Evolutionary conservation across 805 yeast species (phyloP), one percentile per base, ranked within the genome.

Genomic region (Yueomyces sinensis): DNA sequence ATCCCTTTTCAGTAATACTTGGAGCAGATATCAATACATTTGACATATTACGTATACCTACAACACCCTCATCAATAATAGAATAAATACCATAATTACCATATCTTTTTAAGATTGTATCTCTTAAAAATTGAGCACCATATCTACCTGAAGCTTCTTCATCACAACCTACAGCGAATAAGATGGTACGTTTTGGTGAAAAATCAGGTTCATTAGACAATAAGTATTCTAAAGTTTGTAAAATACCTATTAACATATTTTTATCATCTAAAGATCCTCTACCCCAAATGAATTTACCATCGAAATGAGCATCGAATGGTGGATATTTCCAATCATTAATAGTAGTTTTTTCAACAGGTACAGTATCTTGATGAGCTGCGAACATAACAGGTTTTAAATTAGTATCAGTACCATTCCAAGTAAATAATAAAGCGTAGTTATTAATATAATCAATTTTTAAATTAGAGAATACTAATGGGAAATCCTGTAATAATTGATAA

Each of bases 301-400:
- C 93, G 48, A 61, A 81, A 45, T 67, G 61, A 13, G 80, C 84
- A 14, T 64, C 52, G 38, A 73, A 79, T 3, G 94, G 93, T 9
- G 75, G 76, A 47, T 70, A 63, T 0, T 58, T 62, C 94, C 94
- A 83, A 36, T 70, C 59, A 19, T 56, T 60, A 30, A 62, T 54
- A 0, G 86, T 72, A 17, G 65, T 70, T n/a, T 53, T 50, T 46
- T 74, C 79, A 5, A 81, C 78, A 0, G 94, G 94, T 13, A 83
- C 94, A 1, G 78, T 83, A 49, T 83, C 94, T 50, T 76, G 83
- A 52, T 83, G 95, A 4, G 91, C 89, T 54, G 80, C 70, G 30
- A 82, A 59, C 55, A 83, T 43, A 14, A 76, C 44, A 11, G 94
- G 94, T 50, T 78, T 75, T 42, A 76, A 56, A 2, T 52, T 40